Evolutionary conservation across 2,329 filamentous ascomycete species (phyloP).

Genomic region (Talaromyces marneffei): DNA sequence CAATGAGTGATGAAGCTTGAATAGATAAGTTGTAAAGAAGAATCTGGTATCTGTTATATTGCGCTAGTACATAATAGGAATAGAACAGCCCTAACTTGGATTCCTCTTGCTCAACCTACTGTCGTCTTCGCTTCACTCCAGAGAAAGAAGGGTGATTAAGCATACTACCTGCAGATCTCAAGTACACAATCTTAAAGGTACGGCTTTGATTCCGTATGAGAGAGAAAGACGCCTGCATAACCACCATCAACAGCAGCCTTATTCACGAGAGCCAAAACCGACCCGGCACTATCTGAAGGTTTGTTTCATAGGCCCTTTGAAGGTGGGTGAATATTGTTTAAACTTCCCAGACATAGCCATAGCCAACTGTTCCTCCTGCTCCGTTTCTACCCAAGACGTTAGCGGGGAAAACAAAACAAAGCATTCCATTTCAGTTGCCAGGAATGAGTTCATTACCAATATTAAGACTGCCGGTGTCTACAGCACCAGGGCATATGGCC

Average conservation of each 20-base stretch:
- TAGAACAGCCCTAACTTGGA: no score
- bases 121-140: no score
- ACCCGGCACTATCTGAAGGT: constrained; percentile 32
- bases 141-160: no score
- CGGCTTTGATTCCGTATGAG: constrained; percentile 48
- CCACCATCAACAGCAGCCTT: constrained; percentile 42
- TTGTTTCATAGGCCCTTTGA: constrained; percentile 28
- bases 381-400: constrained; percentile 1
- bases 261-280: constrained; percentile 26
- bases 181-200: constrained; percentile 29
- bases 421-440: constrained; percentile 13
- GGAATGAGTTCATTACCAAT: constrained; percentile 14
- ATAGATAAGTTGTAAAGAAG: neutral
- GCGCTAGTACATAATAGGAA: neutral
- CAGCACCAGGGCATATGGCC: constrained; percentile 49
- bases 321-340: constrained; percentile 33
- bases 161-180: neutral
- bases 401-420: neutral
- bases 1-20: neutral
- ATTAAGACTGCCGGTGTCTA: constrained; percentile 38
- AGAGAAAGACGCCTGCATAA: constrained; percentile 47
- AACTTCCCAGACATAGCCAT: constrained; percentile 23
- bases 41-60: neutral
- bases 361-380: constrained; percentile 4
- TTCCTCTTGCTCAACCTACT: no score